Evolutionary conservation across 2,329 filamentous ascomycete species (phyloP), one percentile per base, ranked within the genome.

Genomic region (Nannizzia gypsea): DNA sequence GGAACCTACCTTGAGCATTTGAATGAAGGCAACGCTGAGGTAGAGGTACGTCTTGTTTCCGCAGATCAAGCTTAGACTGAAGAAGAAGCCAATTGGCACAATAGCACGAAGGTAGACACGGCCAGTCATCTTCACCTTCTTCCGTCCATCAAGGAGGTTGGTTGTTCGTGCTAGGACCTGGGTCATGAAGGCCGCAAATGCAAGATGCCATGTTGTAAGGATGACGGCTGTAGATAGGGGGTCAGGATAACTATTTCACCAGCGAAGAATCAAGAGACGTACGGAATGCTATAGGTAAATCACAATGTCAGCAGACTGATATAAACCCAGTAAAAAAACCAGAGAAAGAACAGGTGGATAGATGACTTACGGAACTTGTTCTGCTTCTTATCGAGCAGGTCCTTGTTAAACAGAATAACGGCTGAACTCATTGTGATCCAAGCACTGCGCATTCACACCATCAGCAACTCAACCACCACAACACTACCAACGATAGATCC

Each of bases 401-500:
- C 96, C 83, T 99, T 99, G 85, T 99, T 97, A 86, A 96, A 97
- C 63, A 99, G 81, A 73, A 99, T 99, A 71, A 97, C 90, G 68
- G 87, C 89, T 48, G 90, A 96, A 70, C 89, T 95, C 73, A 96
- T 81, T 62, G 85, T 79, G 71, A 99, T 97, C 93, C 93, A 99
- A 67, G 85, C 80, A 68, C 91, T 96, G 74, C 57, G 50, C 15
- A 36, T 28, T 22, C 13, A 1, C 15, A 44, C 17, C 3, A 15
- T 56, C 40, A 56, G 52, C 36, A 46, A 22, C 15, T 9, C 28
- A 36, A 26, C 26, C 59, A 36, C 31, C 31, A 11, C 31, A 36
- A 36, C 31, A 11, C 31, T 24, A 31, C 8, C n/a, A 56, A 5
- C 6, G 31, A 13, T 36, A 56, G 11, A 40, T 2, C 31, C 9